phyloP scores from a whole-genome alignment of 768 basidiomycete species.

The Butyriboletus loyo region DNA sequence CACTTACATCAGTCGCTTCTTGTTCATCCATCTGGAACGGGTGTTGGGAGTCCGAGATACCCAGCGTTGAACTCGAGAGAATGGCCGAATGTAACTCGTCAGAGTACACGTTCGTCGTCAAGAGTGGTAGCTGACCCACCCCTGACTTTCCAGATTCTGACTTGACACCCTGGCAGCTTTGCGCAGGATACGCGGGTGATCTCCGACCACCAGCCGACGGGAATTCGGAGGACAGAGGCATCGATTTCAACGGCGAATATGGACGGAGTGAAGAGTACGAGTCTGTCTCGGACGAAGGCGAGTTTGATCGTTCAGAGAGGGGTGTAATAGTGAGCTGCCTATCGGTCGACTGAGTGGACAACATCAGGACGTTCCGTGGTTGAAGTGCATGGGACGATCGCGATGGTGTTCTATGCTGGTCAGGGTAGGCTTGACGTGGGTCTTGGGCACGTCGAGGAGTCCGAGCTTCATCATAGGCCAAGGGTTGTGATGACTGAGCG shows the following conservation, averaged over 20 bases:
- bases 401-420: neutral
- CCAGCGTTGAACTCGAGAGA: neutral
- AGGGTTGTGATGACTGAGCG: neutral
- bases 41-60: neutral
- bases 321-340: slow-evolving; percentile 19
- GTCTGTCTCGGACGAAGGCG: slow-evolving; percentile 15
- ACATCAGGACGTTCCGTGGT: neutral
- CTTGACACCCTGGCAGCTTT: slow-evolving; percentile 2
- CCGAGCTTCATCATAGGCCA: neutral
- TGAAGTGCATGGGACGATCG: neutral
- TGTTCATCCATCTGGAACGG: slow-evolving; percentile 50
- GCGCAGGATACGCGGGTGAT: neutral
- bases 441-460: neutral
- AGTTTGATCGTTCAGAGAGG: slow-evolving; percentile 14
- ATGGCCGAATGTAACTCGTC: neutral
- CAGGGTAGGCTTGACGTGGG: neutral
- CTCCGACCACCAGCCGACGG: neutral
- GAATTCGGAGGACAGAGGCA: neutral
- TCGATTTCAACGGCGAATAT: neutral
- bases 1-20: slow-evolving; percentile 57
- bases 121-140: neutral
- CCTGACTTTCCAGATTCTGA: slow-evolving; percentile 3
- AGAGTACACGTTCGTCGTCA: neutral
- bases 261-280: slow-evolving; percentile 1
- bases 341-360: slow-evolving; percentile 20